Evolutionary conservation across 2,329 filamentous ascomycete species (phyloP).

Genomic region (Colletotrichum siamense): DNA sequence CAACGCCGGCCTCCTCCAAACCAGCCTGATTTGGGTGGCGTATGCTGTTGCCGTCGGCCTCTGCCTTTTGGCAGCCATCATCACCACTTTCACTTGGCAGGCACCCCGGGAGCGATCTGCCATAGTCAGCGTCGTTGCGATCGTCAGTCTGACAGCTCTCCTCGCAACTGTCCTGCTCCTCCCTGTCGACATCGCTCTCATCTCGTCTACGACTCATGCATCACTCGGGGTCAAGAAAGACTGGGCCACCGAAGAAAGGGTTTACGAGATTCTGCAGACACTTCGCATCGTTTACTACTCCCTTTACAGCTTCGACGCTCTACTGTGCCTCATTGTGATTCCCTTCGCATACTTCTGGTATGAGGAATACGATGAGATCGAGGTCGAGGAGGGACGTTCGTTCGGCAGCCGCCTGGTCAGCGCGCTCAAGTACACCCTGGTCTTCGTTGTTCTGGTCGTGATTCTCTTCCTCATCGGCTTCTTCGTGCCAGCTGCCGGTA

Average conservation of each 20-base stretch:
- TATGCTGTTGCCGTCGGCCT: constrained; percentile 84
- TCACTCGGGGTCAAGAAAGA: constrained; percentile 85
- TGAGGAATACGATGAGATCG: constrained; percentile 94
- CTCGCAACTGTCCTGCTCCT: constrained; percentile 92
- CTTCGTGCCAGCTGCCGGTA: constrained; percentile 83
- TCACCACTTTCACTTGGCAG: constrained; percentile 94
- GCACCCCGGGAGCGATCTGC: constrained; percentile 84
- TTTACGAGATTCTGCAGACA: constrained; percentile 79
- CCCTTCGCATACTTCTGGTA: constrained; percentile 99
- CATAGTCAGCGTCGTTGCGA: constrained; percentile 82
- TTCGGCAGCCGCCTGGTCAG: constrained; percentile 75
- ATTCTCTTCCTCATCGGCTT: constrained; percentile 91
- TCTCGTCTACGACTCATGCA: constrained; percentile 84
- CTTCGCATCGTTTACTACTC: constrained; percentile 91
- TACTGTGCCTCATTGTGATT: constrained; percentile 87
- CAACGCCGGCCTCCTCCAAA: constrained; percentile 73
- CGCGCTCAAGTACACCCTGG: constrained; percentile 90
- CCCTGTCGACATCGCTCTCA: constrained; percentile 93
- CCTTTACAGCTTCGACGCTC: constrained; percentile 88
- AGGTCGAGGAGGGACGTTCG: constrained; percentile 79
- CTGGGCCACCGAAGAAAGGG: constrained; percentile 86
- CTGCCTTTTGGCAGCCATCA: constrained; percentile 76
- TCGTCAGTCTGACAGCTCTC: constrained; percentile 84
- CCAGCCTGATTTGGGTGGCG: constrained; percentile 91
- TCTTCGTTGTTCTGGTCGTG: constrained; percentile 80